These are phyloP conservation scores for Dactylis glomerata DNA, from an alignment of 176 grass and related monocot genomes.

Conservation along the genomic window DNA sequence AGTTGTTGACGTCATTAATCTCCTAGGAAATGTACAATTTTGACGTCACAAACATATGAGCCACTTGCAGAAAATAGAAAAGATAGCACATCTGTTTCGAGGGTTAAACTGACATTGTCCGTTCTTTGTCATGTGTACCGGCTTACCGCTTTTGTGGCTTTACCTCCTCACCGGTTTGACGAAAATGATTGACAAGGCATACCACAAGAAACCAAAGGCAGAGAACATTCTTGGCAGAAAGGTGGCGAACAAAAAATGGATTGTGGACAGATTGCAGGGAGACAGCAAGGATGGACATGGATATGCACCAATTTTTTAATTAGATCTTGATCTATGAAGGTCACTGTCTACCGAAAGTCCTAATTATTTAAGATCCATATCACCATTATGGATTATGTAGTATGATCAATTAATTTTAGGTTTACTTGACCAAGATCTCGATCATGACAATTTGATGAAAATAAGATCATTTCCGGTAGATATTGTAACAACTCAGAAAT, in stretches of 20 bases:
- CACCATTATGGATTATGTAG: not conserved
- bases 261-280: not conserved
- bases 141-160: not conserved
- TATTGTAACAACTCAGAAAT: too few species aligned
- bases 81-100: too few species aligned
- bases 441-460: not conserved
- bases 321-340: not conserved
- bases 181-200: not conserved
- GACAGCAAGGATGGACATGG: not conserved
- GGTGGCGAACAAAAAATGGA: not conserved
- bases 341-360: conserved; percentile 22
- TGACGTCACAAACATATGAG: not conserved
- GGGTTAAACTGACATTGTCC: too few species aligned
- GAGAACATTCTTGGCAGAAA: not conserved
- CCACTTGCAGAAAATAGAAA: too few species aligned
- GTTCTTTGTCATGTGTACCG: not conserved
- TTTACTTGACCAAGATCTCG: not conserved
- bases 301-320: not conserved
- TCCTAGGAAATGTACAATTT: not conserved
- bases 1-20: not conserved
- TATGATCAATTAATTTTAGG: not conserved
- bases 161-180: not conserved
- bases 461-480: not conserved
- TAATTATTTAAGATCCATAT: not conserved
- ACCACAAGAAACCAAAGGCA: not conserved